Evolutionary conservation across 306 rosid species (phyloP).

Genomic region (Begonia loranthoides): DNA sequence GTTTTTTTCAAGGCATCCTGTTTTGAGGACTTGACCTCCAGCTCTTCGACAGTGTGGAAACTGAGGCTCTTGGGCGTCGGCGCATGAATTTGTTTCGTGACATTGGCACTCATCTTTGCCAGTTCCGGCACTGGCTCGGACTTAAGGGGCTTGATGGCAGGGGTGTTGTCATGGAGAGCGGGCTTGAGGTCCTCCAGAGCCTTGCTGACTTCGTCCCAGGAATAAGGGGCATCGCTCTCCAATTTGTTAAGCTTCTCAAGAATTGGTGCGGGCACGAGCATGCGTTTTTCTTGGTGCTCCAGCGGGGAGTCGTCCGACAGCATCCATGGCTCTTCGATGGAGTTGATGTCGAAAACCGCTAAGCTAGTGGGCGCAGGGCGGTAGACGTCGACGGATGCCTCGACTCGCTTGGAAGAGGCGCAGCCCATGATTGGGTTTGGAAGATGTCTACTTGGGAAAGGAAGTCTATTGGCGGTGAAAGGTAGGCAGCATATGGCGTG

Average conservation of each 20-base stretch:
- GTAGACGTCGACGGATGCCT: constrained; percentile 24
- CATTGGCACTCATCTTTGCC: neutral
- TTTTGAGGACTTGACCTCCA: constrained; percentile 39
- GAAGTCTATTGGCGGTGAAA: neutral
- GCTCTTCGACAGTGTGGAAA: constrained; percentile 70
- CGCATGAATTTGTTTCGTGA: constrained; percentile 6
- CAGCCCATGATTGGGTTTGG: constrained; percentile 45
- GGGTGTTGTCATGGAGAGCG: neutral
- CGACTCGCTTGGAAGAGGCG: constrained; percentile 40
- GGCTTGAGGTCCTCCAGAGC: constrained; percentile 59
- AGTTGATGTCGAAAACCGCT: constrained; percentile 66
- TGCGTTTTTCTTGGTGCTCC: constrained; percentile 18
- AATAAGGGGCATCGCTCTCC: constrained; percentile 52
- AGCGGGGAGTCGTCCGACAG: constrained; percentile 13
- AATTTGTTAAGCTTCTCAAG: constrained; percentile 52
- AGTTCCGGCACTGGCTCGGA: neutral
- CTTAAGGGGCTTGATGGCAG: neutral
- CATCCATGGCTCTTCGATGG: constrained; percentile 80
- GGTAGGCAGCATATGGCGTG: neutral
- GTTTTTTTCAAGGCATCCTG: constrained; percentile 15
- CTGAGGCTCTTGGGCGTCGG: constrained; percentile 28
- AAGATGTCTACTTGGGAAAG: neutral
- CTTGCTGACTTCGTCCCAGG: constrained; percentile 78
- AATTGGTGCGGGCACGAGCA: constrained; percentile 35
- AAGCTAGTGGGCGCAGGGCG: constrained; percentile 75